A percentile compares a stretch with the other conserved stretches of the same genome.
phyloP scores from a whole-genome alignment of 805 yeast genomes.

The Yarrowia phangngaensis region DNA sequence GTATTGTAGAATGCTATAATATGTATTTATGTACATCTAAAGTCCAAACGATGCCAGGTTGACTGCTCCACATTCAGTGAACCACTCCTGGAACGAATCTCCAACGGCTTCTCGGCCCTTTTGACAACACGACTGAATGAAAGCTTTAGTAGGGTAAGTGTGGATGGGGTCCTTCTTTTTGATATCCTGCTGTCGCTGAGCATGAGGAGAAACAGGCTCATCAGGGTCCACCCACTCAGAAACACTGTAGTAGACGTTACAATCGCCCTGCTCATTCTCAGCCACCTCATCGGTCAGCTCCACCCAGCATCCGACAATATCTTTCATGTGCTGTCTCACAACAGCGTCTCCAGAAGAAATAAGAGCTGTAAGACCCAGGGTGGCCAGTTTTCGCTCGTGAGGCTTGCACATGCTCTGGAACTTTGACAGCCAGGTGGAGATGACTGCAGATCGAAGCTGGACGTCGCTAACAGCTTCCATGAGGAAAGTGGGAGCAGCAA shows the following conservation, averaged over 20 bases:
- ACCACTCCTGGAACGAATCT: slow-evolving; percentile 25
- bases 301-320: slow-evolving; percentile 46
- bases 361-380: slow-evolving; percentile 58
- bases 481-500: slow-evolving; percentile 31
- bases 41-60: slow-evolving; percentile 23
- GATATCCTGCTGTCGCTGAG: slow-evolving; percentile 21
- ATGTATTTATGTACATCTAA: slow-evolving; percentile 5
- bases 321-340: slow-evolving; percentile 37
- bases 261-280: slow-evolving; percentile 55
- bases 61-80: slow-evolving; percentile 16
- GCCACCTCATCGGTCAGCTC: slow-evolving; percentile 69
- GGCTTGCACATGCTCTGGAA: slow-evolving; percentile 65
- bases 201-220: slow-evolving; percentile 11
- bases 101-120: slow-evolving; percentile 17
- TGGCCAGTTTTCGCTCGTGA: slow-evolving; percentile 62
- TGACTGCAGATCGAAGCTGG: slow-evolving; percentile 3
- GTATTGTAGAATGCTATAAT: too few relatives aligned
- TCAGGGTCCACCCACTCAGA: slow-evolving; percentile 29
- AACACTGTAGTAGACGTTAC: slow-evolving; percentile 32
- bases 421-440: slow-evolving; percentile 37
- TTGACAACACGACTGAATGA: slow-evolving; percentile 20
- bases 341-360: slow-evolving; percentile 41
- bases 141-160: slow-evolving; percentile 22
- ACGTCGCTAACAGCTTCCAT: slow-evolving; percentile 29
- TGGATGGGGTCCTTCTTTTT: slow-evolving; percentile 26